Evolutionary conservation across 805 yeast species (phyloP).

Genomic region (Torulaspora maleeae): DNA sequence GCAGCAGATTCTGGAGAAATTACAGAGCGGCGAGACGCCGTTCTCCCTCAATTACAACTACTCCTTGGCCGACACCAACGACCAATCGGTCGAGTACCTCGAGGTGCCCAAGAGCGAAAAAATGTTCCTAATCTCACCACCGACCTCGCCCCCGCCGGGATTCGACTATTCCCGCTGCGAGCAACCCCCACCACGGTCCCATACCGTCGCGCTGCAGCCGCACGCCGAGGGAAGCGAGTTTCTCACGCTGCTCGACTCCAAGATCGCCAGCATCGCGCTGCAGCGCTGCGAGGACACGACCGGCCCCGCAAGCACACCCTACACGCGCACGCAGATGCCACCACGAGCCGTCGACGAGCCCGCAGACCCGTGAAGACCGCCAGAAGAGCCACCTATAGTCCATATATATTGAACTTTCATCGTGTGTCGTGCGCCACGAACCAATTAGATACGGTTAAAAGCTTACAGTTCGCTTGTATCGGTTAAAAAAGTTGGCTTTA

Average conservation of each 20-base stretch:
- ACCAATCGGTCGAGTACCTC: slow-evolving; percentile 22
- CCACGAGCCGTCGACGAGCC: neutral
- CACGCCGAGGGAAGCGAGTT: slow-evolving; percentile 9
- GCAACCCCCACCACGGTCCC: slow-evolving; percentile 32
- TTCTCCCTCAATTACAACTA: slow-evolving; percentile 9
- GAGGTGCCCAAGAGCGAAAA: slow-evolving; percentile 34
- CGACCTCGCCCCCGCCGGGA: slow-evolving; percentile 41
- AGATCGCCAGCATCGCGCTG: slow-evolving; percentile 23
- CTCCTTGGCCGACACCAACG: slow-evolving; percentile 16
- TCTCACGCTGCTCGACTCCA: slow-evolving; percentile 16
- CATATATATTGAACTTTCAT: neutral
- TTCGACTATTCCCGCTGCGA: slow-evolving; percentile 39
- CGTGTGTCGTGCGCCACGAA: slow-evolving; percentile 7
- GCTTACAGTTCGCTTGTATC: slow-evolving; percentile 1
- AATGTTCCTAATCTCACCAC: slow-evolving; percentile 41
- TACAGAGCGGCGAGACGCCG: neutral
- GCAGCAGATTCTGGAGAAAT: neutral
- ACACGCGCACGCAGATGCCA: slow-evolving; percentile 20
- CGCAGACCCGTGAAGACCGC: neutral
- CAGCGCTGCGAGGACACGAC: slow-evolving; percentile 22
- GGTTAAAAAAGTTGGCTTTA: neutral
- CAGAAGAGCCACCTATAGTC: neutral
- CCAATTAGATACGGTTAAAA: slow-evolving; percentile 4
- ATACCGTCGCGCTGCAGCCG: slow-evolving; percentile 13
- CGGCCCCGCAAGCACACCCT: slow-evolving; percentile 35